Base-by-base conservation (phyloP, 2,329 filamentous ascomycete species). In the Magnaporthiopsis incrustans region DNA sequence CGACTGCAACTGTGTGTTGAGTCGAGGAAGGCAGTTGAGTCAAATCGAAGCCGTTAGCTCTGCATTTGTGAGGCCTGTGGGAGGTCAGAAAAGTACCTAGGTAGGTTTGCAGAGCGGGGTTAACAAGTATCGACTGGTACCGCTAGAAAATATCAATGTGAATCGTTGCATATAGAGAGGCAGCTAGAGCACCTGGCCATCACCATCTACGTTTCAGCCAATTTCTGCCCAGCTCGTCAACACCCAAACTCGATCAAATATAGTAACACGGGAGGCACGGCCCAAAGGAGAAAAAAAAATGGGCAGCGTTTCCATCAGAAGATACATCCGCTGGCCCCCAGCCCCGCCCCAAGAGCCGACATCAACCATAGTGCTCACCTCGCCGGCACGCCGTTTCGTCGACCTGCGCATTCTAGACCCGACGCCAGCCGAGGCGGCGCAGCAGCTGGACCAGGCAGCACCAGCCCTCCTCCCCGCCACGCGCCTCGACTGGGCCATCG, bases 401-500 rank as follows among this genome's bases (percentile, higher is more conserved):
- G 88, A 90, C 69, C 71, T 89, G 27, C 82, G 88, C 57, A 76
- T 88, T 62, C 71, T 82, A 22, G 68, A 74, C 10, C 38, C 63
- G 6, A 6, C 35, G 1, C 15, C 53, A 8, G 60, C 57, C 35
- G 30, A 63, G 33, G 44, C 56, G 66, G 32, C 63, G 66, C 6
- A 53, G 64, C 14, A 32, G n/a, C n/a, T n/a, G n/a, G n/a, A n/a
- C n/a, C n/a, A n/a, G n/a, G 12, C 35, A 5, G 35, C 35, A 5
- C 3, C 35, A 15, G 35, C 18, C 59, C 2, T 15, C 38, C 38
- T 27, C 11, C 60, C 63, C 32, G n/a, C 22, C 15, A 12, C 26
- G 14, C 27, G 76, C 0, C 77, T 90, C 2, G 86, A 89, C 68
- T 90, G 88, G 88, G 87, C 82, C 4, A 87, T 89, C 67, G 84